These are phyloP conservation scores for Canavalia gladiata DNA, from an alignment of 306 rosid species.

Conservation along the genomic window DNA sequence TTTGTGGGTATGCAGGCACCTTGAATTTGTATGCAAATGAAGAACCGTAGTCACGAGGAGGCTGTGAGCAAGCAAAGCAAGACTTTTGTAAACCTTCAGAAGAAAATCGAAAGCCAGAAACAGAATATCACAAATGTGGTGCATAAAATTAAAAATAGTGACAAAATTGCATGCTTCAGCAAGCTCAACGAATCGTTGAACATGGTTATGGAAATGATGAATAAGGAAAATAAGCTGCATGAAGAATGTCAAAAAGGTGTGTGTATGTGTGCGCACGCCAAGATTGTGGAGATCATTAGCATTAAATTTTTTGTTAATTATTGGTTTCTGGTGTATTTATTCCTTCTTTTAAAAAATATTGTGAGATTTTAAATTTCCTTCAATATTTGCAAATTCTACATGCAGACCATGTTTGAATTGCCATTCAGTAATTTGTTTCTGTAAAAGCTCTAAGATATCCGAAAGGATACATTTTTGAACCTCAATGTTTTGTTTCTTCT, in stretches of 20 bases:
- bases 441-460: no score
- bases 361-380: neutral
- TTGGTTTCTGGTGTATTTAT: constrained; percentile 4
- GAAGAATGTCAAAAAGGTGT: constrained; percentile 4
- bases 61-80: neutral
- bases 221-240: neutral
- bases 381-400: neutral
- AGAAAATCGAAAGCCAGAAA: constrained; percentile 36
- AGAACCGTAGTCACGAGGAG: neutral
- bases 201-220: no score
- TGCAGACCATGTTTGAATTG: no score
- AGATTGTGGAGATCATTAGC: neutral
- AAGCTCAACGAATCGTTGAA: neutral
- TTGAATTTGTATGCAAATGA: constrained; percentile 35
- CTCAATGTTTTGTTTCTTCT: no score
- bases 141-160: neutral
- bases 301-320: neutral
- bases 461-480: no score
- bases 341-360: neutral
- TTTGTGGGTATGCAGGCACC: neutral
- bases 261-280: neutral
- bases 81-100: neutral
- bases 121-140: constrained; percentile 27
- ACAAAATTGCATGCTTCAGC: neutral
- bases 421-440: no score